Evolutionary conservation across 257 asterid genomes (phyloP).

Genomic region (Solanum chilense): DNA sequence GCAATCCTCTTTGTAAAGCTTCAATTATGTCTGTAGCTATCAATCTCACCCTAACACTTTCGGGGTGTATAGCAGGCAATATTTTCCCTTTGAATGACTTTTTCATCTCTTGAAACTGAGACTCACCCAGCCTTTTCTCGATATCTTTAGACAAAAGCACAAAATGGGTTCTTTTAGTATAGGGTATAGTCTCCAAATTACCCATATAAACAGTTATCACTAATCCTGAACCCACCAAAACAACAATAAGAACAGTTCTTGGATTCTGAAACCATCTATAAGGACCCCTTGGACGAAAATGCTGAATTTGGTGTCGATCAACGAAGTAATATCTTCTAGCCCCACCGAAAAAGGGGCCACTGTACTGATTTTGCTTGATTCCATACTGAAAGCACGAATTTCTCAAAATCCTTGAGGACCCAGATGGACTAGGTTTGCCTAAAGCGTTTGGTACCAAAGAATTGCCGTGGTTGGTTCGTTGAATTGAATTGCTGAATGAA

Average conservation of each 20-base stretch:
- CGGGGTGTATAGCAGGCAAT: conserved; percentile 85
- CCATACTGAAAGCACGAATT: conserved; percentile 23
- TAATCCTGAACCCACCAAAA: conserved; percentile 57
- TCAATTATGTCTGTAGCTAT: conserved; percentile 62
- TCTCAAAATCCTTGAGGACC: conserved; percentile 27
- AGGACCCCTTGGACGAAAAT: conserved; percentile 69
- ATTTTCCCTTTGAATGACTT: conserved; percentile 50
- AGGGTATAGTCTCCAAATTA: conserved; percentile 75
- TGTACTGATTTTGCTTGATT: conserved; percentile 7
- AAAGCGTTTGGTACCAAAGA: neutral
- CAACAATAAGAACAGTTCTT: conserved; percentile 17
- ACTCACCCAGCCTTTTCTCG: conserved; percentile 60
- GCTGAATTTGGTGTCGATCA: conserved; percentile 39
- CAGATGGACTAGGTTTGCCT: neutral
- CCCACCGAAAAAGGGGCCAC: conserved; percentile 35
- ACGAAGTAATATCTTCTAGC: conserved; percentile 68
- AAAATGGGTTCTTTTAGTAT: conserved; percentile 75
- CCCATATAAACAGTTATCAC: conserved; percentile 61
- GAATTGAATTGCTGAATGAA: conserved; percentile 18
- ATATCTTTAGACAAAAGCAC: conserved; percentile 53
- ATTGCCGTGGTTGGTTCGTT: neutral
- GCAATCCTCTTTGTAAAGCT: conserved; percentile 73
- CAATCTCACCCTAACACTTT: conserved; percentile 60
- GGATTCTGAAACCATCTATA: conserved; percentile 61
- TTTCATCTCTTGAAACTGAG: conserved; percentile 42